Evolutionary conservation across 2,329 filamentous ascomycete species (phyloP).

Genomic region (Talaromyces atroroseus): DNA sequence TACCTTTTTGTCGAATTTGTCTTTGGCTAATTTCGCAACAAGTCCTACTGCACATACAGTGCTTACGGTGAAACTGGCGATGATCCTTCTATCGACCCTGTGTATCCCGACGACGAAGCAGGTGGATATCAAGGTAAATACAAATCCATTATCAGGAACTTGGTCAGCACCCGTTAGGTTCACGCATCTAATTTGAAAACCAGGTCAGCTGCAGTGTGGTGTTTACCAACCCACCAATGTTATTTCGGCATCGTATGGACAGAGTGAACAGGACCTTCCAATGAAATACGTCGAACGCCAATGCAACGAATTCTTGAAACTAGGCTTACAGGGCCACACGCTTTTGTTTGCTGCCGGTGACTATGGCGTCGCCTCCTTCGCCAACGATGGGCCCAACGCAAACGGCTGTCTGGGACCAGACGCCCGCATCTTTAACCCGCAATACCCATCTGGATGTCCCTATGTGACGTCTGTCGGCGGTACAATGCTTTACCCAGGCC

Average conservation of each 20-base stretch:
- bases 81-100: conserved; percentile 44
- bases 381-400: conserved; percentile 28
- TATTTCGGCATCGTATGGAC: conserved; percentile 53
- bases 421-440: conserved; percentile 43
- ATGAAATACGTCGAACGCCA: conserved; percentile 49
- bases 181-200: neutral
- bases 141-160: neutral
- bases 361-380: conserved; percentile 30
- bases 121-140: conserved; percentile 47
- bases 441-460: conserved; percentile 48
- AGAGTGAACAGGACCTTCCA: conserved; percentile 50
- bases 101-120: conserved; percentile 45
- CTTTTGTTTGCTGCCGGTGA: conserved; percentile 29
- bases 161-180: neutral
- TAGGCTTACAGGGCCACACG: conserved; percentile 35
- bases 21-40: conserved; percentile 7
- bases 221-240: conserved; percentile 53
- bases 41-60: conserved; percentile 49
- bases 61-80: conserved; percentile 48
- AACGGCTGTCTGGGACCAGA: conserved; percentile 37
- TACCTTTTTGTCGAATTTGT: neutral
- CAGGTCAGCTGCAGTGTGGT: conserved; percentile 39
- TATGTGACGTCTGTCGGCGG: conserved; percentile 48
- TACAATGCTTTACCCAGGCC: conserved; percentile 27
- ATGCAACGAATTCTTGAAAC: conserved; percentile 48